These are phyloP conservation scores for Leccinum boreale DNA, from an alignment of 768 basidiomycete species.

Conservation along the genomic window DNA sequence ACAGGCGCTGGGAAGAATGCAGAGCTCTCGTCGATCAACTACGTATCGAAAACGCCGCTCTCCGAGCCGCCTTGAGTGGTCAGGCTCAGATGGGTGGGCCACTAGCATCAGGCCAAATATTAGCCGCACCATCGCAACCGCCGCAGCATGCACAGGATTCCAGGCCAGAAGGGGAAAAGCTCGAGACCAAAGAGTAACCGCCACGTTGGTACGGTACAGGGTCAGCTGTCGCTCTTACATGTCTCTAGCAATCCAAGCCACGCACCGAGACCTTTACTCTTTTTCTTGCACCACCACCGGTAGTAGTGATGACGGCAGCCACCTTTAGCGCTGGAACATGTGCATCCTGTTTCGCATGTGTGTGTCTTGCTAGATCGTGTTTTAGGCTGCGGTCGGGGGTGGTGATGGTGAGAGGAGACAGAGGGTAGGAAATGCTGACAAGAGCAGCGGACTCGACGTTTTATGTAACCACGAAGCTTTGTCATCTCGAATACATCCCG, in stretches of 20 bases:
- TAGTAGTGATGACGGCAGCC: conserved; percentile 12
- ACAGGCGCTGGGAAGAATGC: conserved; percentile 87
- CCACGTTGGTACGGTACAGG: not conserved
- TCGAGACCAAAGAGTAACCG: conserved; percentile 27
- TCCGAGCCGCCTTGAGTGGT: conserved; percentile 62
- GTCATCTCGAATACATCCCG: conserved; percentile 22
- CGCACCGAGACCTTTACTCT: conserved; percentile 7
- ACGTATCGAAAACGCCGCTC: conserved; percentile 76
- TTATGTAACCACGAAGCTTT: conserved; percentile 36
- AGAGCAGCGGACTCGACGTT: conserved; percentile 27
- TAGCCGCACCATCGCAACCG: conserved; percentile 23
- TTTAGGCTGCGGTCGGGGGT: not conserved
- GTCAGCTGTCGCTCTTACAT: not conserved
- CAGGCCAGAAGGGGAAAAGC: conserved; percentile 26
- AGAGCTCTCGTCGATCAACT: conserved; percentile 87
- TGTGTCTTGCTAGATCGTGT: not conserved
- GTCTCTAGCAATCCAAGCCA: conserved; percentile 8
- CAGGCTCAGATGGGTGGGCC: conserved; percentile 34
- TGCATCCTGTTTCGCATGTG: not conserved
- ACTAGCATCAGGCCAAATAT: conserved; percentile 28
- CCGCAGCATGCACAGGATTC: conserved; percentile 21
- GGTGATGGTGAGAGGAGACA: conserved; percentile 34
- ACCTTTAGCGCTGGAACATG: not conserved
- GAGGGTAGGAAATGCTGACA: conserved; percentile 34
- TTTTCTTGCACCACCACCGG: conserved; percentile 6